Evolutionary conservation across 139 green algal species (phyloP), one percentile per base, ranked within the genome.

Genomic region (Coelastrella sp.): DNA sequence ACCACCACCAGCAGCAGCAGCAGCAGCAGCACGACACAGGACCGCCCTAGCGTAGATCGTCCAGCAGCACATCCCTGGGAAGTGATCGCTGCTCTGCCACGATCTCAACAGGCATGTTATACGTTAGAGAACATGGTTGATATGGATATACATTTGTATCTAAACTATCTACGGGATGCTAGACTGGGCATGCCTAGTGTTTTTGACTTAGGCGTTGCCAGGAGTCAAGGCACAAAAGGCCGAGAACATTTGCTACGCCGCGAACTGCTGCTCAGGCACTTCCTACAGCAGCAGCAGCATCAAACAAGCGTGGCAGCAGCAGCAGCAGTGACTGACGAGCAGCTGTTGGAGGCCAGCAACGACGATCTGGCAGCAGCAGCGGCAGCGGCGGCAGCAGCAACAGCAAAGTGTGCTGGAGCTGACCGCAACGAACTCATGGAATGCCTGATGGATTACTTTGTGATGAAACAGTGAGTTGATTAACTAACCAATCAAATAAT

Each of bases 1-100:
- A 73, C 5, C 78, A 47, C 58, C 82, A 87, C 65, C 82, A 87
- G 82, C 82, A 87, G 82, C 64, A 78, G 82, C 82, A 87, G 82
- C 82, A 87, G 82, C 32, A 23, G 23, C n/a, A 8, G 3, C n/a
- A 10, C 6, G 7, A 75, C 57, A 82, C 32, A 47, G 32, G 61
- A 10, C 8, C n/a, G 13, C 16, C n/a, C 7, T 14, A 80, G 73
- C 73, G 7, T 13, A 47, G 11, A 80, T 10, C 61, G 61, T 19
- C 10, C 14, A 10, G 23, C 81, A 86, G 82, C 65, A 14, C 56
- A 61, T 2, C 82, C 82, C 4, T 87, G 82, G 82, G 82, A 87
- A 0, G 82, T 87, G 17, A 65, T 87, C 17, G 32, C 65, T 20
- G 32, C 65, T 19, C 23, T 87, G 32, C 32, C 32, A 2, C 32